These are phyloP conservation scores for Mastigamoeba balamuthi DNA, from an alignment of 78 protist species.

Conservation along the genomic window DNA sequence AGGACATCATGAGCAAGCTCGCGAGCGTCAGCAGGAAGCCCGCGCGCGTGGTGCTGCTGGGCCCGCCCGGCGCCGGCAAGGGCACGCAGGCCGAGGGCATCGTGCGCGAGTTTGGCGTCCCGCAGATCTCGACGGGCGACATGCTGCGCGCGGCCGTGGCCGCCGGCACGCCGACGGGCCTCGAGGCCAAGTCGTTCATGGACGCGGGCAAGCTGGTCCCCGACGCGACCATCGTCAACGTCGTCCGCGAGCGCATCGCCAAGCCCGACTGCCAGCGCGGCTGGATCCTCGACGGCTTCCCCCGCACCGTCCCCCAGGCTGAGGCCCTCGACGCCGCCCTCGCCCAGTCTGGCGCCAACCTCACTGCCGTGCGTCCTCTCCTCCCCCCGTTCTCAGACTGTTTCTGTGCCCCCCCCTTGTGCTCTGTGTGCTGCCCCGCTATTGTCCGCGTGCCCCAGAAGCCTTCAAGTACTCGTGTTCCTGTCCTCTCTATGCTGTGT, in stretches of 20 bases:
- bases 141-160: conserved; percentile 93
- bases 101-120: conserved; percentile 35
- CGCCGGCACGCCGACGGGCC: conserved; percentile 66
- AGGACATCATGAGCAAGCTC: too few species aligned
- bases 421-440: too few species aligned
- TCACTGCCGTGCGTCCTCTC: too few species aligned
- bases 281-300: conserved; percentile 71
- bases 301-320: conserved; percentile 68
- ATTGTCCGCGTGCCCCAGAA: too few species aligned
- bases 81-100: conserved; percentile 80
- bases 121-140: conserved; percentile 95
- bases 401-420: too few species aligned
- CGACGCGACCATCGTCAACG: conserved; percentile 67
- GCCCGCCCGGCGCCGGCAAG: conserved; percentile 88
- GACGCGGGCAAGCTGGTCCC: conserved; percentile 75
- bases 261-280: background rate
- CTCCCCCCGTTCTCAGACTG: too few species aligned
- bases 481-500: too few species aligned
- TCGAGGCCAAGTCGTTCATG: conserved; percentile 79
- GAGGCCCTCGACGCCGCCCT: too few species aligned
- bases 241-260: conserved; percentile 60
- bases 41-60: conserved; percentile 55
- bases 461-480: too few species aligned
- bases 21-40: too few species aligned
- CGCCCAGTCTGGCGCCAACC: too few species aligned